Evolutionary conservation across 306 rosid species (phyloP).

Genomic region (Datisca glomerata): DNA sequence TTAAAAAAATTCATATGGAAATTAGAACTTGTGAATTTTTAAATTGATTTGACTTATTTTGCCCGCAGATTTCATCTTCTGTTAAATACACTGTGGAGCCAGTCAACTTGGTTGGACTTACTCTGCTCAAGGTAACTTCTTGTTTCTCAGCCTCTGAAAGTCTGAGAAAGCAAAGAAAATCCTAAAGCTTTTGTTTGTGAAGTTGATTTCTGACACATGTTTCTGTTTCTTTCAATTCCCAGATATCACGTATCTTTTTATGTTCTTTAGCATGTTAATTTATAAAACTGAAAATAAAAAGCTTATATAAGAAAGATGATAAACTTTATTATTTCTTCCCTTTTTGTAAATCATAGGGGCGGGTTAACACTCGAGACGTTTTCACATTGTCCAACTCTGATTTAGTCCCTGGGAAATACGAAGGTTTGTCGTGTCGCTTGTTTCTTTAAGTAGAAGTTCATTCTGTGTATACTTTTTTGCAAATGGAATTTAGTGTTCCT

Average conservation of each 20-base stretch:
- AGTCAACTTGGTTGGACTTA: constrained; percentile 42
- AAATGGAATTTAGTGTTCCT: neutral
- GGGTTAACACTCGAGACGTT: constrained; percentile 72
- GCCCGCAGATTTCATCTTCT: constrained; percentile 5
- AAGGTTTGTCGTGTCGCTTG: constrained; percentile 32
- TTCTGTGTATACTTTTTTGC: too few relatives aligned
- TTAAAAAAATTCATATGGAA: neutral
- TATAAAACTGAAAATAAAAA: too few relatives aligned
- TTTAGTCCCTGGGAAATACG: constrained; percentile 87
- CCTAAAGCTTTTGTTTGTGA: too few relatives aligned
- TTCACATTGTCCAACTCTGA: constrained; percentile 84
- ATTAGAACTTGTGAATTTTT: neutral
- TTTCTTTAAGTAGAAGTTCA: neutral
- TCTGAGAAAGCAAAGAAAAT: too few relatives aligned
- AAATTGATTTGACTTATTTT: constrained; percentile 2
- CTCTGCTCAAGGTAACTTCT: constrained; percentile 62
- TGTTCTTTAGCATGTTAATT: too few relatives aligned
- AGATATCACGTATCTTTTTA: too few relatives aligned
- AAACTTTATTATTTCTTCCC: neutral
- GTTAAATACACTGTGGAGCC: constrained; percentile 18
- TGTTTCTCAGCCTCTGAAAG: too few relatives aligned
- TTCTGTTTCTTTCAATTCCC: too few relatives aligned
- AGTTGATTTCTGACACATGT: too few relatives aligned
- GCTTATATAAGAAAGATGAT: constrained; percentile 1
- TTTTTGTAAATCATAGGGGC: constrained; percentile 35